A percentile compares a stretch with the other conserved stretches of the same genome.
Conservation (phyloP, 208 protist genomes). For the Histomonas meleagridis region DNA sequence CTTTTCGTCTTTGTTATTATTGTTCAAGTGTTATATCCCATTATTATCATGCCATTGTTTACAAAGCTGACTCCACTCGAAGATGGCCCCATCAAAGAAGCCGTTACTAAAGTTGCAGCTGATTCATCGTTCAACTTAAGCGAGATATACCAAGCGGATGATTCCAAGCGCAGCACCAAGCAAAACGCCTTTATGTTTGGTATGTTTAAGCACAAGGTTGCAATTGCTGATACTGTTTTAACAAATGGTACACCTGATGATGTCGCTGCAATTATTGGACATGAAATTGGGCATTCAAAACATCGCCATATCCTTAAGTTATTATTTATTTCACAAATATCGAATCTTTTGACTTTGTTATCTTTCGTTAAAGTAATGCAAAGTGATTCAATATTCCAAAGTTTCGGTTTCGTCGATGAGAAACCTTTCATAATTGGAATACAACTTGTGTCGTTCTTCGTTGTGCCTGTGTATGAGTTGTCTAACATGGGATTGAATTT, state of each 20-base stretch:
- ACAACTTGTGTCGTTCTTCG: neutral
- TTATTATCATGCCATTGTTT: neutral
- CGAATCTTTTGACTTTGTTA: neutral
- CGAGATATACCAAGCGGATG: slow-evolving; percentile 16
- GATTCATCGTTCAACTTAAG: neutral
- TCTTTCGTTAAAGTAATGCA: neutral
- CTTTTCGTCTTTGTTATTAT: neutral
- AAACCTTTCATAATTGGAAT: slow-evolving; percentile 8
- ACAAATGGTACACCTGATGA: neutral
- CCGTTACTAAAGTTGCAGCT: neutral
- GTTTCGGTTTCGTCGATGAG: neutral
- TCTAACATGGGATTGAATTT: neutral
- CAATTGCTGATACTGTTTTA: slow-evolving; percentile 28
- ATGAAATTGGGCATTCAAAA: slow-evolving; percentile 35
- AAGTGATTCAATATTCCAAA: neutral
- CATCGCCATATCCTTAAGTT: neutral
- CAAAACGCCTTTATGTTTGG: neutral
- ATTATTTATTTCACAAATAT: neutral
- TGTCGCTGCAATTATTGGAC: neutral
- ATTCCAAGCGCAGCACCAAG: neutral
- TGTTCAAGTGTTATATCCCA: neutral
- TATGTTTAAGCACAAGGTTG: neutral
- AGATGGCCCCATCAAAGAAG: neutral
- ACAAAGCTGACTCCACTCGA: neutral
- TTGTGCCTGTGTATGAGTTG: neutral